Base-by-base conservation (phyloP, 352 stramenopile genomes). In the Phytophthora vignae region DNA sequence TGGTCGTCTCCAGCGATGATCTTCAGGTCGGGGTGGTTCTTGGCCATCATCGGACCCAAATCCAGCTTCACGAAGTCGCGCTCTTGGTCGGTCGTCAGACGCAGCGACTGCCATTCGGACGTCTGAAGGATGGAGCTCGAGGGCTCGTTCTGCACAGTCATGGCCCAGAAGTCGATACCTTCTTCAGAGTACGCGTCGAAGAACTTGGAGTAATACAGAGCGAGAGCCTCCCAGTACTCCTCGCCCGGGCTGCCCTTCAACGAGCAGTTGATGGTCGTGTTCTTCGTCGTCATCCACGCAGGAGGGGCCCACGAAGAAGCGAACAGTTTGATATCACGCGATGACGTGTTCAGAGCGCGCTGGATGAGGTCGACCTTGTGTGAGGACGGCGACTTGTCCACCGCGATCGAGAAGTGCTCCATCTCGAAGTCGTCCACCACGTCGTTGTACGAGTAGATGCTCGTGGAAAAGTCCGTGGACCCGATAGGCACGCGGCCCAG, bases 151-250 rank as follows among this genome's bases (percentile, higher is more conserved):
- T 97, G 91, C 25, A 87, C 81, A 14, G 90, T 97, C 53, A 96
- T 71, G 9, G 76, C 88, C 88, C 88, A 97, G 65, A 97, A 84
- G 11, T 85, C 67, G 25, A 97, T 73, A 19, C 88, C 88, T 52
- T 88, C 81, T 14, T 80, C 75, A 31, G 87, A 82, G 76, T 98
- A 98, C 49, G 85, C 92, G 9, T 80, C 74, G 4, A 97, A 75
- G 68, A 97, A 98, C 71, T 92, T 93, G 66, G 83, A 86, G 67
- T 97, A 95, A 69, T 97, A 98, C n/a, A 92, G 75, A 19, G 91
- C 92, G 65, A 92, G 67, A 1, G 91, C 88, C 65, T 90, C 73
- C 82, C 90, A 90, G 54, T 94, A 91, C 25, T 78, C 55, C 4
- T 84, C 88, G 8, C 85, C 80, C 0, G 84, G 73, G 42, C 84